Conservation (phyloP, 2,329 filamentous ascomycete species). For the Verticillium isaacii region DNA sequence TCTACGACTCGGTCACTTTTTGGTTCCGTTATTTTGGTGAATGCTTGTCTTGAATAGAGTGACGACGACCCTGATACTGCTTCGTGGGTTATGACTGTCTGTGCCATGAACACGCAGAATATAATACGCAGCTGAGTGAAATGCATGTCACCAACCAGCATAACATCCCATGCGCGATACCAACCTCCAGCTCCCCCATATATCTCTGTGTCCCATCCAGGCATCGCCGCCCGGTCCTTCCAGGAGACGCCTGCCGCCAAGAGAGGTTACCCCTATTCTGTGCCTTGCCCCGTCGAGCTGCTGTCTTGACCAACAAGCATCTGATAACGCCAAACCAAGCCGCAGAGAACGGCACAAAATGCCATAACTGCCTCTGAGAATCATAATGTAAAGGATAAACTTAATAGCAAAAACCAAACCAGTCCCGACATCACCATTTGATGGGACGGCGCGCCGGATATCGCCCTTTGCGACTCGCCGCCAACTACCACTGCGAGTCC, state of each 20-base stretch:
- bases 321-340: not conserved
- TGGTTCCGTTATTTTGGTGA: not conserved
- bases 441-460: not conserved
- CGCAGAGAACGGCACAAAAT: not conserved
- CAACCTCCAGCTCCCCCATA: too few relatives aligned
- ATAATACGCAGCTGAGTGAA: too few relatives aligned
- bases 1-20: not conserved
- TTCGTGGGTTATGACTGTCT: too few relatives aligned
- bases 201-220: not conserved
- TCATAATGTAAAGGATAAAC: not conserved
- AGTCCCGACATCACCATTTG: not conserved
- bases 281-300: not conserved
- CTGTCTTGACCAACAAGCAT: not conserved
- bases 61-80: not conserved
- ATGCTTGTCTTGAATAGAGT: not conserved
- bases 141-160: too few relatives aligned
- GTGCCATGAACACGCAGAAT: too few relatives aligned
- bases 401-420: not conserved
- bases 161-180: too few relatives aligned
- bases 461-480: not conserved
- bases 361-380: not conserved
- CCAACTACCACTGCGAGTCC: not conserved
- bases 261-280: not conserved
- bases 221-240: not conserved
- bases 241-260: not conserved